Evolutionary conservation across 1,284 basidiomycete species (phyloP).

Genomic region (Papiliotrema flavescens): DNA sequence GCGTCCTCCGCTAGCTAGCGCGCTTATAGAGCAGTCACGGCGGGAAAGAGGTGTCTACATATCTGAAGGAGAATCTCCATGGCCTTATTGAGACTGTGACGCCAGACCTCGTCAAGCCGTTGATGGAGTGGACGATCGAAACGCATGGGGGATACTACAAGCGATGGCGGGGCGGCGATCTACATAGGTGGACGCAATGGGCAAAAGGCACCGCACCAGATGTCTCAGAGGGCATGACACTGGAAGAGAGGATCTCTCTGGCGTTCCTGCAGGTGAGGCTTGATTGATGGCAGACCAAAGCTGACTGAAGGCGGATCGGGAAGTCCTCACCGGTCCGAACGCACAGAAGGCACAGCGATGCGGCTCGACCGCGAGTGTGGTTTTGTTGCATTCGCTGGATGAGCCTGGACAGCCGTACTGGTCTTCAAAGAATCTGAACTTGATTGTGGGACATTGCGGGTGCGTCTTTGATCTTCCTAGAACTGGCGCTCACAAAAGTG

Average conservation of each 20-base stretch:
- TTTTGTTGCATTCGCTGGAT: constrained; percentile 77
- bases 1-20: too few species aligned
- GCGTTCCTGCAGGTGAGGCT: constrained; percentile 74
- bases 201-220: constrained; percentile 2
- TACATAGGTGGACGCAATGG: constrained; percentile 47
- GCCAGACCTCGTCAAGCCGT: constrained; percentile 64
- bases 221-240: constrained; percentile 55
- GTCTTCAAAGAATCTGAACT: constrained; percentile 61
- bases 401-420: constrained; percentile 76
- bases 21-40: constrained; percentile 58
- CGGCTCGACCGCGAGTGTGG: constrained; percentile 88
- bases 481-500: constrained; percentile 53
- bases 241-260: constrained; percentile 77
- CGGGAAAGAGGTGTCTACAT: constrained; percentile 69
- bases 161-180: constrained; percentile 73
- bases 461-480: constrained; percentile 46
- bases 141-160: constrained; percentile 70
- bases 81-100: constrained; percentile 70
- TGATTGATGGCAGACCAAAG: background rate
- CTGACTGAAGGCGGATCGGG: constrained; percentile 55
- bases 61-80: constrained; percentile 74
- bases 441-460: constrained; percentile 93
- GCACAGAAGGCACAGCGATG: constrained; percentile 53
- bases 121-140: constrained; percentile 71
- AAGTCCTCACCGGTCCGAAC: constrained; percentile 55